Evolutionary conservation across 768 basidiomycete species (phyloP).

Genomic region (Termitomyces sp.): DNA sequence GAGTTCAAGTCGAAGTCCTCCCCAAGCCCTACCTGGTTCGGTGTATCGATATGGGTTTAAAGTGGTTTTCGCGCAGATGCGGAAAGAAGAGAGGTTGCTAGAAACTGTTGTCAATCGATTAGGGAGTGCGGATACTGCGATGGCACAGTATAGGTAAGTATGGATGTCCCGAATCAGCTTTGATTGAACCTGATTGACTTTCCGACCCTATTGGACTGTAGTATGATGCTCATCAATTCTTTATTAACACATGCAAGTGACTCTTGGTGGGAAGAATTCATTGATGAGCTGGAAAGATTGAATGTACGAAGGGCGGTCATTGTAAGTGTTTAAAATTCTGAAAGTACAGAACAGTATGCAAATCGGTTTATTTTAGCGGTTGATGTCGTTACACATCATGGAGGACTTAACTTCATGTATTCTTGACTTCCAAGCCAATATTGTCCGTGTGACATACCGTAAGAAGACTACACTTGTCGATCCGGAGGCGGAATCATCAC

Average conservation of each 20-base stretch:
- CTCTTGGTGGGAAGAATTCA: slow-evolving; percentile 75
- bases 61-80: slow-evolving; percentile 80
- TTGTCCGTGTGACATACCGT: slow-evolving; percentile 73
- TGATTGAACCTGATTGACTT: neutral
- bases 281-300: slow-evolving; percentile 66
- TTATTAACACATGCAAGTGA: slow-evolving; percentile 79
- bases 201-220: slow-evolving; percentile 32
- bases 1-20: slow-evolving; percentile 56
- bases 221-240: slow-evolving; percentile 90
- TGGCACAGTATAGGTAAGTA: slow-evolving; percentile 74
- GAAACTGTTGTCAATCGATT: slow-evolving; percentile 82
- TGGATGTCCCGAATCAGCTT: neutral
- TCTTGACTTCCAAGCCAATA: slow-evolving; percentile 85
- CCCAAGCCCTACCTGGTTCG: slow-evolving; percentile 58
- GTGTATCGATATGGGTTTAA: slow-evolving; percentile 84
- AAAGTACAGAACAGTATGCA: neutral
- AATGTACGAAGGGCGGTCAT: slow-evolving; percentile 82
- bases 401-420: slow-evolving; percentile 83
- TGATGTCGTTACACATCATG: slow-evolving; percentile 79
- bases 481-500: slow-evolving; percentile 55
- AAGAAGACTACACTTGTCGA: slow-evolving; percentile 81
- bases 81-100: slow-evolving; percentile 62
- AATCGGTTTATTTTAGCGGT: slow-evolving; percentile 40
- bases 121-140: slow-evolving; percentile 79
- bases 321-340: slow-evolving; percentile 38